A percentile compares a stretch with the other conserved stretches of the same genome.
phyloP scores from a whole-genome alignment of 495 filamentous ascomycete genomes.

The Xylaria grammica region DNA sequence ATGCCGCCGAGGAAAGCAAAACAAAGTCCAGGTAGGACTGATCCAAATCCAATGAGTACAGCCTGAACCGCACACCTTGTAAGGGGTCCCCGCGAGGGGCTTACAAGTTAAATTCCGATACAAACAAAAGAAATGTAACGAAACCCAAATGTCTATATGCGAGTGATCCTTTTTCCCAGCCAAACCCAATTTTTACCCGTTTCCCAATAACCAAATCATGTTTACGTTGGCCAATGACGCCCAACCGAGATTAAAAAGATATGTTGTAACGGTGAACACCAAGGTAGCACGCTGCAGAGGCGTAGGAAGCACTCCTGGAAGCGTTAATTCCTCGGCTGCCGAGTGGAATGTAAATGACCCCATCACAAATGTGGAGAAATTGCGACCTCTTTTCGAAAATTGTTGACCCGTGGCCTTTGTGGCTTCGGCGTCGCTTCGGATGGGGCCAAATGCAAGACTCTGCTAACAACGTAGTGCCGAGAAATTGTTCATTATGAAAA shows the following conservation, averaged over 20 bases:
- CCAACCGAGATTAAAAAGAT: constrained; percentile 33
- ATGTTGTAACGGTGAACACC: constrained; percentile 18
- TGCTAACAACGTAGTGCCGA: background rate
- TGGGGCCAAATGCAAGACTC: background rate
- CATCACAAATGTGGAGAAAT: too few species aligned
- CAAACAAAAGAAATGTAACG: constrained; percentile 39
- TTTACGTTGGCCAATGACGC: constrained; percentile 35
- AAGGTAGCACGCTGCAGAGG: background rate
- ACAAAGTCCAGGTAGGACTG: constrained; percentile 35
- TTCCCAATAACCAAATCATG: constrained; percentile 30
- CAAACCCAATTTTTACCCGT: constrained; percentile 41
- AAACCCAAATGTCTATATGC: constrained; percentile 51
- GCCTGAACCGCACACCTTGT: constrained; percentile 25
- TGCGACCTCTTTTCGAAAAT: too few species aligned
- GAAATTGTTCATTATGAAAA: background rate
- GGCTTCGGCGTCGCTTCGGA: background rate
- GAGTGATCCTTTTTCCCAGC: constrained; percentile 45
- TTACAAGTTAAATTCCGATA: constrained; percentile 23
- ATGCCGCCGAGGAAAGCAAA: constrained; percentile 39
- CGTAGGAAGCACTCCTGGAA: too few species aligned
- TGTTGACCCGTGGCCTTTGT: background rate
- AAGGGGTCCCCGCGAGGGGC: constrained; percentile 36
- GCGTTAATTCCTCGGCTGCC: too few species aligned
- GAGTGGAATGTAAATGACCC: too few species aligned
- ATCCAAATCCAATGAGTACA: constrained; percentile 37